Conservation (phyloP, 2,329 filamentous ascomycete species). For the Coleophoma eucalyptorum region DNA sequence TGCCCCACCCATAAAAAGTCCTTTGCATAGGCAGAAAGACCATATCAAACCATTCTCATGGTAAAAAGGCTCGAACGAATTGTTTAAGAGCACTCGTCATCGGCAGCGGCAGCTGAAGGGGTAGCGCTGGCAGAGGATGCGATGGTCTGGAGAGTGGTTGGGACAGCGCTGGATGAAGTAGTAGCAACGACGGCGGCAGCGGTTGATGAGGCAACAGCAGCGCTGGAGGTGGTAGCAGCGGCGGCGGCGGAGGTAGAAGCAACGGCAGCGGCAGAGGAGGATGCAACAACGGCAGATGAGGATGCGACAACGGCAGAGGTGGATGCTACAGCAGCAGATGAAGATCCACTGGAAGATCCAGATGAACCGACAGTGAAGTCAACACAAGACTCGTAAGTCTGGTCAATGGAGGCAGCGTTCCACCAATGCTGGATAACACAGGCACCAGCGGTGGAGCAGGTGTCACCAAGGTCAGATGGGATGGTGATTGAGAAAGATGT, state of each 20-base stretch:
- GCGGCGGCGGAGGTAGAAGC: conserved; percentile 1
- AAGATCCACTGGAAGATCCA: conserved; percentile 1
- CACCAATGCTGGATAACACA: conserved; percentile 50
- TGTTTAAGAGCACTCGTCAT: too few relatives aligned
- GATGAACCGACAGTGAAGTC: conserved; percentile 36
- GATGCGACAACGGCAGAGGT: background rate
- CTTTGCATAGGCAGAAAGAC: too few relatives aligned
- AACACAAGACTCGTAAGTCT: conserved; percentile 55
- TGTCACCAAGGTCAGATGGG: conserved; percentile 39
- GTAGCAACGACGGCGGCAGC: background rate
- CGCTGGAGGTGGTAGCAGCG: background rate
- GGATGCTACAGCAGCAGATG: background rate
- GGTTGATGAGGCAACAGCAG: conserved; percentile 1
- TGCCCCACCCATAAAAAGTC: too few relatives aligned
- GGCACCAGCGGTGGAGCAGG: conserved; percentile 17
- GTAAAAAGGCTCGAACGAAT: too few relatives aligned
- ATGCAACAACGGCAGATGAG: background rate
- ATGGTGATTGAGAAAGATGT: conserved; percentile 50
- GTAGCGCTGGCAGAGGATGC: background rate
- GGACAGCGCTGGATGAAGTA: background rate
- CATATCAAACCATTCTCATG: too few relatives aligned
- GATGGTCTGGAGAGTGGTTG: too few relatives aligned
- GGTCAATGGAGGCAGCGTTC: conserved; percentile 42
- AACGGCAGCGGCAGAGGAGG: background rate
- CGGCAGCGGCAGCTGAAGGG: too few relatives aligned